Evolutionary conservation across 352 stramenopile genomes (phyloP).

Genomic region (Phytopythium vexans): DNA sequence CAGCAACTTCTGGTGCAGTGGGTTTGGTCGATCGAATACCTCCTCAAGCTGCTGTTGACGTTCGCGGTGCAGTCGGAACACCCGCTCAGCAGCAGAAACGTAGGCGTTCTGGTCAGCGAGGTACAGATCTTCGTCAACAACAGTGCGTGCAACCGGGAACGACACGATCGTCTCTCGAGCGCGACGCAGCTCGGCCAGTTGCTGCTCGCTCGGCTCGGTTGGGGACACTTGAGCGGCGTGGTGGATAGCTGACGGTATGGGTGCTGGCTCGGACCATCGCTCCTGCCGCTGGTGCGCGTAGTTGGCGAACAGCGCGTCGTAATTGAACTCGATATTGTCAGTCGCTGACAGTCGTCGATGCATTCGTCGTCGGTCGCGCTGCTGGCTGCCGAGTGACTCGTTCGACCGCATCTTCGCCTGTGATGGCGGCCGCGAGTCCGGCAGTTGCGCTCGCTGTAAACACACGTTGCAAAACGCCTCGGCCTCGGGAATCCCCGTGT

Average conservation of each 20-base stretch:
- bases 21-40: slow-evolving; percentile 1
- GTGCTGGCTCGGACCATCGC: not conserved
- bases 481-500: slow-evolving; percentile 23
- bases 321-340: slow-evolving; percentile 3
- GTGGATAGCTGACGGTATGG: not conserved
- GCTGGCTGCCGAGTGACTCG: not conserved
- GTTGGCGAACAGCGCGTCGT: slow-evolving; percentile 3
- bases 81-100: not conserved
- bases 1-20: slow-evolving; percentile 1
- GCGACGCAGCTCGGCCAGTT: not conserved
- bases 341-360: not conserved
- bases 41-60: slow-evolving; percentile 4
- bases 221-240: too few species aligned
- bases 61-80: slow-evolving; percentile 2
- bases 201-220: not conserved
- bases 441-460: slow-evolving; percentile 20
- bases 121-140: slow-evolving; percentile 5
- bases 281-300: not conserved
- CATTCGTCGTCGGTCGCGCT: not conserved
- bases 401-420: not conserved
- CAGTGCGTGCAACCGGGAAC: not conserved
- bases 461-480: slow-evolving; percentile 46
- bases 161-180: slow-evolving; percentile 2
- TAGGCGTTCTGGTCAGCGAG: not conserved
- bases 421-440: not conserved